Conservation (phyloP, 2,329 filamentous ascomycete genomes). For the Nemania abortiva region DNA sequence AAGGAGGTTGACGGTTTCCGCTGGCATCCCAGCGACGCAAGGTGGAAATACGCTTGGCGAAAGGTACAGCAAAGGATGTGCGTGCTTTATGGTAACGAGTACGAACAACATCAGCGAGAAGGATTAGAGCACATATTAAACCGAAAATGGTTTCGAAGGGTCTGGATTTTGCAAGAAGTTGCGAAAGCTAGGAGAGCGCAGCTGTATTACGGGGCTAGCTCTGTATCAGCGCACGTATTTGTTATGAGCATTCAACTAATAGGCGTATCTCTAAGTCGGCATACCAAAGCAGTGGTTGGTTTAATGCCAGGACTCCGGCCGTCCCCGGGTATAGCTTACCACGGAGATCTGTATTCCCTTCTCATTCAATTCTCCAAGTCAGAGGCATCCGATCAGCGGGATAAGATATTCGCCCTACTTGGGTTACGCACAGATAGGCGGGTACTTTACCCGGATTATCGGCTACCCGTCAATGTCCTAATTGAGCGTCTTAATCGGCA, state of each 20-base stretch:
- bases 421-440: neutral
- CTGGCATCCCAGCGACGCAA: neutral
- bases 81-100: neutral
- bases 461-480: too few relatives aligned
- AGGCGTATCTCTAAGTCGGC: neutral
- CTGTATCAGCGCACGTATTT: neutral
- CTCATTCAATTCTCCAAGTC: neutral
- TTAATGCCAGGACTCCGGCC: neutral
- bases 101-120: neutral
- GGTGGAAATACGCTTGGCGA: slow-evolving; percentile 1
- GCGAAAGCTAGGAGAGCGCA: slow-evolving; percentile 3
- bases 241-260: neutral
- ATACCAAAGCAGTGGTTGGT: neutral
- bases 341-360: neutral
- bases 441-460: neutral
- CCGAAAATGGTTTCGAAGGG: neutral
- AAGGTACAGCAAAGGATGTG: too few relatives aligned
- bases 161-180: slow-evolving; percentile 16
- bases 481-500: neutral
- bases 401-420: slow-evolving; percentile 11
- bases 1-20: neutral
- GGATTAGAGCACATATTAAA: neutral
- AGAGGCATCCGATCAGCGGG: slow-evolving; percentile 6
- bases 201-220: neutral
- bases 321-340: neutral